Evolutionary conservation across 2,329 filamentous ascomycete species (phyloP).

Genomic region (Ophiostoma populinum): DNA sequence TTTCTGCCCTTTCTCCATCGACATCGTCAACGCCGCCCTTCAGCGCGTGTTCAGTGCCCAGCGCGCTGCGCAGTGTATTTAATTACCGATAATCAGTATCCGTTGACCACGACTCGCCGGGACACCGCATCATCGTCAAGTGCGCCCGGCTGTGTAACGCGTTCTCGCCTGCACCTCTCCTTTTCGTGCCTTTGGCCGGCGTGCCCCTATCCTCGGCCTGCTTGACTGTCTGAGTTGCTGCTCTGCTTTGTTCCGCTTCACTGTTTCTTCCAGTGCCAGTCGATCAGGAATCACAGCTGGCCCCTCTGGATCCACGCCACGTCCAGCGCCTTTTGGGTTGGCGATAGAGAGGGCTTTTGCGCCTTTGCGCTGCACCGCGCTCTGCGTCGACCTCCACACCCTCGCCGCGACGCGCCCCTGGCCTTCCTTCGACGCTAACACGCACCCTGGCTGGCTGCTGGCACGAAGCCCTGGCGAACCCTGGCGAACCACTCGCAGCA

Average conservation of each 20-base stretch:
- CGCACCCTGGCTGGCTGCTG: too few species aligned
- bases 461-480: too few species aligned
- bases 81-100: neutral
- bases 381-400: neutral
- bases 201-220: constrained; percentile 1
- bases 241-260: neutral
- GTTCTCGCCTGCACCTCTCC: constrained; percentile 3
- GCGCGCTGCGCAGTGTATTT: neutral
- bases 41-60: neutral
- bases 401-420: neutral
- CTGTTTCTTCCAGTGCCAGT: neutral
- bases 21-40: neutral
- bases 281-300: too few species aligned
- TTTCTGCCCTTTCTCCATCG: neutral
- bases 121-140: constrained; percentile 4
- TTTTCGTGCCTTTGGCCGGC: neutral
- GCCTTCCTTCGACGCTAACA: neutral
- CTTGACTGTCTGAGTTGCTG: too few species aligned
- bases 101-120: neutral
- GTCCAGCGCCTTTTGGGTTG: too few species aligned
- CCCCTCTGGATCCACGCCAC: too few species aligned
- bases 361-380: too few species aligned
- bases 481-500: too few species aligned
- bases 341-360: too few species aligned
- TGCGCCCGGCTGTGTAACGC: constrained; percentile 8